Percentiles rank a stretch among this genome's conserved stretches.
These are phyloP conservation scores for Neocatenulostroma microsporum DNA, from an alignment of 2,329 filamentous ascomycete species.

Conservation along the genomic window DNA sequence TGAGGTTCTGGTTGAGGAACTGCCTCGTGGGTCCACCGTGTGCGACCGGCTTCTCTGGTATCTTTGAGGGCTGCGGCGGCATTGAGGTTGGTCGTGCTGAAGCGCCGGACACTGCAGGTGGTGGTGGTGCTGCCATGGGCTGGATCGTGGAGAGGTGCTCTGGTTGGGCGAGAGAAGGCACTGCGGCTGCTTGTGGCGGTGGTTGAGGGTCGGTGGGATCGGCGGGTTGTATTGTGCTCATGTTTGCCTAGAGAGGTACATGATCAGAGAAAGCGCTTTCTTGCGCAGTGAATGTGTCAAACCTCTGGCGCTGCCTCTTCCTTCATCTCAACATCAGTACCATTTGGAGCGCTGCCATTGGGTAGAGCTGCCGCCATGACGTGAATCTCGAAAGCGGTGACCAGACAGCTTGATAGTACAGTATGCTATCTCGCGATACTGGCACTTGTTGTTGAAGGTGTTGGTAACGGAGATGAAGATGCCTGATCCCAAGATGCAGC, in stretches of 20 bases:
- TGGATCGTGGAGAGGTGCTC: constrained; percentile 16
- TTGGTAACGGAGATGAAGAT: too few species aligned
- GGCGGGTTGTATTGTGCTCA: constrained; percentile 13
- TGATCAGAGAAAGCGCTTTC: not conserved
- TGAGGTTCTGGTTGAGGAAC: constrained; percentile 44
- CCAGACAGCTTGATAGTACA: too few species aligned
- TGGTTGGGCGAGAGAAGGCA: constrained; percentile 3
- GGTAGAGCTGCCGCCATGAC: constrained; percentile 21
- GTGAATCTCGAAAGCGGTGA: too few species aligned
- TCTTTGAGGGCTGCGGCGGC: constrained; percentile 24
- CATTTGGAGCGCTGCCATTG: constrained; percentile 19
- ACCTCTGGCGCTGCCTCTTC: constrained; percentile 25
- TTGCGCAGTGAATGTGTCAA: constrained; percentile 5
- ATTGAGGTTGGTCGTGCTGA: constrained; percentile 21
- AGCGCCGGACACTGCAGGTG: constrained; percentile 14
- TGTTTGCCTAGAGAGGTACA: constrained; percentile 4
- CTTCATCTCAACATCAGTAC: constrained; percentile 30
- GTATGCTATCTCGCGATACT: too few species aligned
- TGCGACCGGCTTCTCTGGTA: constrained; percentile 33
- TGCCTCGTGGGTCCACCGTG: constrained; percentile 43
- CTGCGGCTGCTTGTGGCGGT: constrained; percentile 18
- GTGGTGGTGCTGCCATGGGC: constrained; percentile 17
- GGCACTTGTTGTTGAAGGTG: too few species aligned
- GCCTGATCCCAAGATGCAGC: too few species aligned
- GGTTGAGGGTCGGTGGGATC: constrained; percentile 21